Conservation (phyloP, 768 basidiomycete species). For the Agaricus sinodeliciosus region DNA sequence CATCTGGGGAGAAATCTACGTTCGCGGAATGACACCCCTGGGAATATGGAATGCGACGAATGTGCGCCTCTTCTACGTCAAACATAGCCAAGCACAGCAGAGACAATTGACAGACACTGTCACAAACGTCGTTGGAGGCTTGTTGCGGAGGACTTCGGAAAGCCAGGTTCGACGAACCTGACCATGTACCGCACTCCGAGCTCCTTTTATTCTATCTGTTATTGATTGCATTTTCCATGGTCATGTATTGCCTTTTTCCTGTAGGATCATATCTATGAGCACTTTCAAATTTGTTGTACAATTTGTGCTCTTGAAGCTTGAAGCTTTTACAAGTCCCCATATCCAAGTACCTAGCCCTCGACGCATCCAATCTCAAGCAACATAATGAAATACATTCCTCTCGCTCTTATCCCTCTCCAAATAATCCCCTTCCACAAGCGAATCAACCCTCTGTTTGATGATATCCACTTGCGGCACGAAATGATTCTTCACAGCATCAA, state of each 20-base stretch:
- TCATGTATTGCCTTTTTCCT: neutral
- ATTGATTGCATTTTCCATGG: neutral
- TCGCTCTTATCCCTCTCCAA: slow-evolving; percentile 70
- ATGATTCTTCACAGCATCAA: slow-evolving; percentile 82
- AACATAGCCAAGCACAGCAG: slow-evolving; percentile 66
- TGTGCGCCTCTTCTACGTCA: slow-evolving; percentile 87
- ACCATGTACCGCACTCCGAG: neutral
- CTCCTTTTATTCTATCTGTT: neutral
- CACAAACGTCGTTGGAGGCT: slow-evolving; percentile 74
- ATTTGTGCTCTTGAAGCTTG: no score
- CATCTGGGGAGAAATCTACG: slow-evolving; percentile 94
- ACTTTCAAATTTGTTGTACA: no score
- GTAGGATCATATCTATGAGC: no score
- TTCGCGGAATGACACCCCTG: slow-evolving; percentile 79
- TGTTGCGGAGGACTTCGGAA: slow-evolving; percentile 50
- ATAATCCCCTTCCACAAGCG: slow-evolving; percentile 83
- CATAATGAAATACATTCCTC: slow-evolving; percentile 67
- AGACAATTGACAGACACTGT: slow-evolving; percentile 75
- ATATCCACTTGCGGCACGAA: slow-evolving; percentile 79
- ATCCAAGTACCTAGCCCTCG: no score
- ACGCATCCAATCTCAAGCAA: slow-evolving; percentile 38
- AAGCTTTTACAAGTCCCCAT: no score
- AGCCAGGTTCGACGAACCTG: slow-evolving; percentile 13
- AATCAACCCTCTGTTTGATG: slow-evolving; percentile 82
- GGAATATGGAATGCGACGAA: slow-evolving; percentile 90